Percentiles rank a stretch among this genome's conserved stretches.
Conservation (phyloP, 1,139 yeast species). For the Blastobotrys apis region DNA sequence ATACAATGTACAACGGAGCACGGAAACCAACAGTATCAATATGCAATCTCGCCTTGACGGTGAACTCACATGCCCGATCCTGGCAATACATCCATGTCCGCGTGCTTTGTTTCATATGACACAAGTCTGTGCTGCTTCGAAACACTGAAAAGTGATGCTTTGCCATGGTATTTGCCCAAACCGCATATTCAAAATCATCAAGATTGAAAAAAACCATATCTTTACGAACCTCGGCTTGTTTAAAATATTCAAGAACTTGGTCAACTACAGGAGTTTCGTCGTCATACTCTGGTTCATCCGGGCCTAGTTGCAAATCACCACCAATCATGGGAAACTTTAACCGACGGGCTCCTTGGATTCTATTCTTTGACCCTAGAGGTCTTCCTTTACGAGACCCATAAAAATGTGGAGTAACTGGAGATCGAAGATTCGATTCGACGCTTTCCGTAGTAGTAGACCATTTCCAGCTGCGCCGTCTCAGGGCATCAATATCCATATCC, state of each 20-base stretch:
- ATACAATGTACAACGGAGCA: constrained; percentile 2
- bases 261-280: neutral
- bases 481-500: too few relatives aligned
- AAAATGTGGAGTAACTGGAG: too few relatives aligned
- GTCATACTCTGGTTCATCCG: neutral
- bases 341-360: too few relatives aligned
- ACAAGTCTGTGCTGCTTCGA: neutral
- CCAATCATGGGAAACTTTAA: too few relatives aligned
- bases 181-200: constrained; percentile 8
- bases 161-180: constrained; percentile 4
- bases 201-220: constrained; percentile 2
- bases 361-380: too few relatives aligned
- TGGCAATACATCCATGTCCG: neutral
- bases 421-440: too few relatives aligned
- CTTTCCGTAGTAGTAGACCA: too few relatives aligned
- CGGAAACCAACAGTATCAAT: neutral
- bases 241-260: neutral
- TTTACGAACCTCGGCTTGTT: neutral
- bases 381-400: too few relatives aligned
- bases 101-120: neutral
- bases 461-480: too few relatives aligned
- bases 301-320: neutral
- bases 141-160: neutral
- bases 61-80: neutral
- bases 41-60: neutral